Evolutionary conservation across 768 basidiomycete species (phyloP), one percentile per base, ranked within the genome.

Genomic region (Boletus rubroflammeus): DNA sequence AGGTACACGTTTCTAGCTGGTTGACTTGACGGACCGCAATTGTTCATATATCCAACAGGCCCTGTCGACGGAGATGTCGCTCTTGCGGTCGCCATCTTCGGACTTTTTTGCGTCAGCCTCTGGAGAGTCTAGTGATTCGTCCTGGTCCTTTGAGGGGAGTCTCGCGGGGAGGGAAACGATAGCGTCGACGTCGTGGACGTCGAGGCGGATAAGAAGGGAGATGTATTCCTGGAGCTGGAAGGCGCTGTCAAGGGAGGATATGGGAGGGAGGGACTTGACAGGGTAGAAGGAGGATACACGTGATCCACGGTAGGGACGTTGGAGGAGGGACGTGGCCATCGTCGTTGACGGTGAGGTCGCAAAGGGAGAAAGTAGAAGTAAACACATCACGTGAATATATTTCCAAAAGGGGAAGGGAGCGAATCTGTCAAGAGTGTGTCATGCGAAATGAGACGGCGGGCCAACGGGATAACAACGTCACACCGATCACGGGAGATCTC

Each of bases 141-240:
- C 55, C 28, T 58, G 38, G 4, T 72, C 73, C 52, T 69, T 70
- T 44, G 50, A 62, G 2, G 47, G 1, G n/a, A 15, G 3, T 59
- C 75, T 78, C 25, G 78, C 85, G 6, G 95, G 95, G 0, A 96
- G 72, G 31, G 85, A 78, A 0, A 93, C 84, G 39, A 98, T 88
- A 7, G 80, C 70, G 38, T 90, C 82, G 19, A 98, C 88, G 67
- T 97, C 89, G 72, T 95, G 92, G 0, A 93, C 88, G 72, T 98
- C 86, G 26, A 82, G 76, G 15, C 88, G 83, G 54, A 96, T 90
- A 58, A 96, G 82, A 29, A 91, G 77, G 1, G 93, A 87, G 42
- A 98, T 90, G 72, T 93, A 96, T 66, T 98, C 96, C 64, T 96
- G 93, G 7, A 96, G 80, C 66, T 96, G 93, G 67, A 96, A 97